Evolutionary conservation across 345 rosid genomes (phyloP).

Genomic region (Cochlearia excelsa): DNA sequence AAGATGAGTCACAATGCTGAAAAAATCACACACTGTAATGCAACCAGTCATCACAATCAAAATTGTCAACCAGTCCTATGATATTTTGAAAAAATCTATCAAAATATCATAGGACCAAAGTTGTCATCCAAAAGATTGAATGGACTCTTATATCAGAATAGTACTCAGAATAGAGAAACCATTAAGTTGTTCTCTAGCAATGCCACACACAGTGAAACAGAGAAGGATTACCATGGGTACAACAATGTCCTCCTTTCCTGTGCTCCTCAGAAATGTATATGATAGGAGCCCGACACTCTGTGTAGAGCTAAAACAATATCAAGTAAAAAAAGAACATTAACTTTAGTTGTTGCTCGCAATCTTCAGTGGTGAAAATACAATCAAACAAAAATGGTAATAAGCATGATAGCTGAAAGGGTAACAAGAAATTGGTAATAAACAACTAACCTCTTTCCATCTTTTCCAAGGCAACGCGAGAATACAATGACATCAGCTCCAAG

Average conservation of each 20-base stretch:
- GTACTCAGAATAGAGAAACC: slow-evolving; percentile 2
- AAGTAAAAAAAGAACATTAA: slow-evolving; percentile 13
- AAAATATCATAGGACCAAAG: no score
- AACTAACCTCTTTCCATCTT: slow-evolving; percentile 60
- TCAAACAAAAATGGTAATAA: background rate
- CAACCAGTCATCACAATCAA: background rate
- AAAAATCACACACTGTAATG: background rate
- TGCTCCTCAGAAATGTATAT: slow-evolving; percentile 86
- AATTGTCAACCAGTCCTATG: no score
- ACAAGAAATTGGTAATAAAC: background rate
- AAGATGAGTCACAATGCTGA: slow-evolving; percentile 1
- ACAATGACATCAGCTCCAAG: slow-evolving; percentile 94
- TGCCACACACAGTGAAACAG: slow-evolving; percentile 11
- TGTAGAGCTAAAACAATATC: slow-evolving; percentile 56
- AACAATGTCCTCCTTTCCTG: slow-evolving; percentile 87
- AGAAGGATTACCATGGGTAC: slow-evolving; percentile 82
- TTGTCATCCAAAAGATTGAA: no score
- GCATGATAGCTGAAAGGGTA: background rate
- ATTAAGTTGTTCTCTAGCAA: background rate
- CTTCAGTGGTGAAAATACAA: slow-evolving; percentile 7
- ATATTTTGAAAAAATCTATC: no score
- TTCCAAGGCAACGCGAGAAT: slow-evolving; percentile 71
- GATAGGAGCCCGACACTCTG: slow-evolving; percentile 93
- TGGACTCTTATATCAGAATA: background rate
- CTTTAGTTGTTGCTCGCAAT: background rate